Base-by-base conservation (phyloP, 2,329 filamentous ascomycete species). In the Xylariaceae sp. region DNA sequence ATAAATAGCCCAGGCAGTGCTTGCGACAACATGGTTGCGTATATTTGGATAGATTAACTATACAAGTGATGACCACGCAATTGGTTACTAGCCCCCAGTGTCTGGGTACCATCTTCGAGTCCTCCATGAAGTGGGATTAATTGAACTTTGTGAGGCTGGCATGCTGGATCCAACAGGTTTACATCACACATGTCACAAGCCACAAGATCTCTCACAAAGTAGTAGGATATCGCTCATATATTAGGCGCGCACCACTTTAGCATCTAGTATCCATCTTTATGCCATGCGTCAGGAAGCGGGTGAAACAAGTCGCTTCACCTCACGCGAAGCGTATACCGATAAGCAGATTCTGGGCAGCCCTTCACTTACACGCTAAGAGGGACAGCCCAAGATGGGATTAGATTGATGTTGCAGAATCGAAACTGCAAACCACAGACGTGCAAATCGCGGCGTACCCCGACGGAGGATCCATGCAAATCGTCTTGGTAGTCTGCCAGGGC, bases 141-240 rank as follows among this genome's bases (percentile, higher is more conserved):
- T 21, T 7, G 7, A 28, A 40, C 40, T 40, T 12, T 29, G 52
- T 33, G 40, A 49, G 33, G 47, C 47, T 53, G 49, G 43, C 44
- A 45, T 31, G 34, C 45, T n/a, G 39, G 56, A 21, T 47, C 56
- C 56, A 59, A 46, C 29, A n/a, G n/a, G n/a, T n/a, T n/a, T n/a
- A n/a, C n/a, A n/a, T n/a, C 46, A 34, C 36, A 28, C 39, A 41
- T 37, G n/a, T 29, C 40, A 37, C 29, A 28, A 44, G 36, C 47
- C 49, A 57, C 31, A 36, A 47, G 48, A 44, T 55, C 31, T 29
- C 37, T 54, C 21, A 43, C 52, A 43, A 36, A 43, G 19, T 28
- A 54, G 36, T 12, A 39, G 23, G 14, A 11, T 39, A 31, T 31
- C 26, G 23, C 44, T 43, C 43, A 23, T 37, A 34, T 44, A 28